Percentiles rank a stretch among this genome's conserved stretches.
phyloP scores from a whole-genome alignment of 1,284 basidiomycete species.

The Xerocomus cyaneibrunnescens region DNA sequence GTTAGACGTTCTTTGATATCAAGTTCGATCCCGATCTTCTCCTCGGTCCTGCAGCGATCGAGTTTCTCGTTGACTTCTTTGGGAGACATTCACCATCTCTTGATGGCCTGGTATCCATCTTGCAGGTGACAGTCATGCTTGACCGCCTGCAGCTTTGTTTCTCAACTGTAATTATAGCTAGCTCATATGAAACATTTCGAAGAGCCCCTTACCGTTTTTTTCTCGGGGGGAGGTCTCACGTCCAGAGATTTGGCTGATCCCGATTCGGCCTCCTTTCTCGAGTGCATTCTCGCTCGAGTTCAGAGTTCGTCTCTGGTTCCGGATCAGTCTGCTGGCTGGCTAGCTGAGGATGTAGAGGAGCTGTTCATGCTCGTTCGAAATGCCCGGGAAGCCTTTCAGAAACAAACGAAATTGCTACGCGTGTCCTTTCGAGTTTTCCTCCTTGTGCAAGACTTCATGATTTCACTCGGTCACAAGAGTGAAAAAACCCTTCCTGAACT shows the following conservation, averaged over 20 bases:
- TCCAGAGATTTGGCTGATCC: conserved; percentile 22
- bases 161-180: conserved; percentile 42
- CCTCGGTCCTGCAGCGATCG: conserved; percentile 55
- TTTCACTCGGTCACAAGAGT: conserved; percentile 40
- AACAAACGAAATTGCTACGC: conserved; percentile 39
- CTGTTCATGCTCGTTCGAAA: conserved; percentile 39
- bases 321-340: conserved; percentile 20
- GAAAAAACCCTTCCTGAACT: conserved; percentile 32
- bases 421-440: conserved; percentile 49
- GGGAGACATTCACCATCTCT: conserved; percentile 53
- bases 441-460: conserved; percentile 44
- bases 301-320: conserved; percentile 18
- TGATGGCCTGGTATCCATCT: conserved; percentile 52
- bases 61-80: conserved; percentile 56
- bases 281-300: conserved; percentile 42
- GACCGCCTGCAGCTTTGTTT: neutral
- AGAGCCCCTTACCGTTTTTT: conserved; percentile 53
- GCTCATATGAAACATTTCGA: conserved; percentile 67
- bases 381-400: conserved; percentile 41
- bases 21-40: conserved; percentile 59
- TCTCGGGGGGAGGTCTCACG: conserved; percentile 13
- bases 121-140: conserved; percentile 49
- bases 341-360: conserved; percentile 19
- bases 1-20: conserved; percentile 63
- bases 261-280: conserved; percentile 39